Conservation (phyloP, 2,329 filamentous ascomycete genomes). For the Aspergillus candidus region DNA sequence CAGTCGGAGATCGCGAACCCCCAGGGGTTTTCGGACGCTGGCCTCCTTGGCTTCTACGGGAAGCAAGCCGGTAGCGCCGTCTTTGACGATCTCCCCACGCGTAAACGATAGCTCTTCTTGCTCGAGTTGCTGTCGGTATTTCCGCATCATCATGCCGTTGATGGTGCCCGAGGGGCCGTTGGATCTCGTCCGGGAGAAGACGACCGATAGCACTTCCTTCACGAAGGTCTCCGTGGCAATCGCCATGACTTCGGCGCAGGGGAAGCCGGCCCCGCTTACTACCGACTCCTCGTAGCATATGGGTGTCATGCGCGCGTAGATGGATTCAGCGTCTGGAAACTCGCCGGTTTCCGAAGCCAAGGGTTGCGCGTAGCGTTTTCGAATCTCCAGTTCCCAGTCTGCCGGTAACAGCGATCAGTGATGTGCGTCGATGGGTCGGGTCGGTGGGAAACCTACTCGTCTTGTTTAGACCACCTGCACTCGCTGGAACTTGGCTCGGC, state of each 20-base stretch:
- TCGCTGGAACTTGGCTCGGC: slow-evolving; percentile 59
- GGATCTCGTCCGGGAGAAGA: slow-evolving; percentile 49
- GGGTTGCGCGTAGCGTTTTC: slow-evolving; percentile 58
- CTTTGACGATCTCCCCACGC: slow-evolving; percentile 67
- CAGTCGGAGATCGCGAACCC: slow-evolving; percentile 71
- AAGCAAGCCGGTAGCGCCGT: slow-evolving; percentile 65
- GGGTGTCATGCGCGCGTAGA: slow-evolving; percentile 55
- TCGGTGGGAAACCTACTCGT: slow-evolving; percentile 53
- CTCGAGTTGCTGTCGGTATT: slow-evolving; percentile 68
- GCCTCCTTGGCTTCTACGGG: slow-evolving; percentile 76
- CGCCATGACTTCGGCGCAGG: slow-evolving; percentile 55
- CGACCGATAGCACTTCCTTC: slow-evolving; percentile 53
- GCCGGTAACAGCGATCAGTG: slow-evolving; percentile 2
- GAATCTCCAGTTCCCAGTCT: slow-evolving; percentile 61
- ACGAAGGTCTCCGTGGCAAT: slow-evolving; percentile 58
- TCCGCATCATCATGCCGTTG: slow-evolving; percentile 70
- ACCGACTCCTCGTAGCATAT: slow-evolving; percentile 62
- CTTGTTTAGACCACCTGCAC: slow-evolving; percentile 70
- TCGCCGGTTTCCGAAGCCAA: slow-evolving; percentile 57
- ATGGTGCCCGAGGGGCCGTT: slow-evolving; percentile 59
- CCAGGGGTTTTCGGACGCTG: slow-evolving; percentile 63
- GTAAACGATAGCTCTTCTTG: slow-evolving; percentile 68
- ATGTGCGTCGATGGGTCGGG: slow-evolving; percentile 11
- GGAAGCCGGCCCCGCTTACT: slow-evolving; percentile 46
- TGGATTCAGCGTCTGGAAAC: slow-evolving; percentile 54